Evolutionary conservation across 768 basidiomycete species (phyloP).

Genomic region (Hortiboletus campestris): DNA sequence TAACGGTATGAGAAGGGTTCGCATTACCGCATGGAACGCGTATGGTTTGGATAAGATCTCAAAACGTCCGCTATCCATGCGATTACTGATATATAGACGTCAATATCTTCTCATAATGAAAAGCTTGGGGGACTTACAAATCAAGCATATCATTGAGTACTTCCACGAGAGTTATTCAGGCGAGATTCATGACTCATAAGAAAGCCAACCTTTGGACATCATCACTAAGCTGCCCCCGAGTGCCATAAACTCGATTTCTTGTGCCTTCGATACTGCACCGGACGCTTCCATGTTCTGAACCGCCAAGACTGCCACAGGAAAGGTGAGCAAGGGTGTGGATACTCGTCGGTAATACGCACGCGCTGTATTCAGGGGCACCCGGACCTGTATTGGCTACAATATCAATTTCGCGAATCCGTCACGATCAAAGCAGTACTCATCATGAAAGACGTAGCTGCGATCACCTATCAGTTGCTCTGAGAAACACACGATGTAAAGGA

Average conservation of each 20-base stretch:
- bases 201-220: conserved; percentile 75
- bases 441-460: conserved; percentile 71
- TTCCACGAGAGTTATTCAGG: conserved; percentile 24
- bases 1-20: conserved; percentile 68
- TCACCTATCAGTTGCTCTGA: conserved; percentile 1
- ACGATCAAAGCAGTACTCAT: conserved; percentile 42
- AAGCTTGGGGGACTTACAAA: conserved; percentile 47
- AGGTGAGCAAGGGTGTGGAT: background rate
- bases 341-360: conserved; percentile 31
- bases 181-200: background rate
- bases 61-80: conserved; percentile 86
- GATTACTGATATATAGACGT: conserved; percentile 54
- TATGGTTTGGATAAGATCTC: conserved; percentile 67
- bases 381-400: conserved; percentile 51
- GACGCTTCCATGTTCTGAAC: conserved; percentile 91
- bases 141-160: conserved; percentile 80
- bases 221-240: conserved; percentile 77
- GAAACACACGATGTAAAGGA: conserved; percentile 20
- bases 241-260: conserved; percentile 87
- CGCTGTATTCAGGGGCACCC: conserved; percentile 79
- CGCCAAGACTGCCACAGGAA: conserved; percentile 53
- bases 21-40: conserved; percentile 74
- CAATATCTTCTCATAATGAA: background rate
- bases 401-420: conserved; percentile 12
- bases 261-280: conserved; percentile 65